Evolutionary conservation across 768 basidiomycete species (phyloP).

Genomic region (Nidula microcarpa): DNA sequence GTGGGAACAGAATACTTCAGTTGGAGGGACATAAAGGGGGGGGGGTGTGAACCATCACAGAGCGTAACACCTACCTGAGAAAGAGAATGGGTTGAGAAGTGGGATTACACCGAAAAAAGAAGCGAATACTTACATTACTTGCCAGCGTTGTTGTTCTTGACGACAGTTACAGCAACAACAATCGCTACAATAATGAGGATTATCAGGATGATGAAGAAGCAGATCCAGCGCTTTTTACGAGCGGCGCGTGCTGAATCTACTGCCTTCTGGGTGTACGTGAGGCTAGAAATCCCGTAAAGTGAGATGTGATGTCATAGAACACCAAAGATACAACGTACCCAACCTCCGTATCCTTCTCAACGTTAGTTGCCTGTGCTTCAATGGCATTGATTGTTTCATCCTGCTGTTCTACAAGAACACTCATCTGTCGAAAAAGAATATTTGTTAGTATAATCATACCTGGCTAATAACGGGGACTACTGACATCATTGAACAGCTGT

Average conservation of each 20-base stretch:
- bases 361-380: slow-evolving; percentile 69
- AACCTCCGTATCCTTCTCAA: slow-evolving; percentile 80
- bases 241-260: slow-evolving; percentile 84
- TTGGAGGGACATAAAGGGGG: too few species aligned
- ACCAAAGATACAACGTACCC: slow-evolving; percentile 51
- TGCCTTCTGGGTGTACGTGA: slow-evolving; percentile 83
- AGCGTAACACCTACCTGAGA: too few species aligned
- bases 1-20: too few species aligned
- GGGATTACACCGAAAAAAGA: not conserved
- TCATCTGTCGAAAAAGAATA: slow-evolving; percentile 58
- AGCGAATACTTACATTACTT: slow-evolving; percentile 15
- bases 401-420: slow-evolving; percentile 91
- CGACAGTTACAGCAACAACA: slow-evolving; percentile 55
- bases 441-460: too few species aligned
- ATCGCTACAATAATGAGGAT: slow-evolving; percentile 66
- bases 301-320: not conserved
- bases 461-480: slow-evolving; percentile 14
- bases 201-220: slow-evolving; percentile 73
- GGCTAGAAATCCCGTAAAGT: slow-evolving; percentile 33
- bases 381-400: slow-evolving; percentile 84
- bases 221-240: slow-evolving; percentile 96
- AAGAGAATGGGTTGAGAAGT: not conserved
- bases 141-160: slow-evolving; percentile 36
- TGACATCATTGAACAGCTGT: slow-evolving; percentile 91
- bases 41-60: too few species aligned